phyloP scores from a whole-genome alignment of 768 basidiomycete species.

The Rhodotorula babjevae region DNA sequence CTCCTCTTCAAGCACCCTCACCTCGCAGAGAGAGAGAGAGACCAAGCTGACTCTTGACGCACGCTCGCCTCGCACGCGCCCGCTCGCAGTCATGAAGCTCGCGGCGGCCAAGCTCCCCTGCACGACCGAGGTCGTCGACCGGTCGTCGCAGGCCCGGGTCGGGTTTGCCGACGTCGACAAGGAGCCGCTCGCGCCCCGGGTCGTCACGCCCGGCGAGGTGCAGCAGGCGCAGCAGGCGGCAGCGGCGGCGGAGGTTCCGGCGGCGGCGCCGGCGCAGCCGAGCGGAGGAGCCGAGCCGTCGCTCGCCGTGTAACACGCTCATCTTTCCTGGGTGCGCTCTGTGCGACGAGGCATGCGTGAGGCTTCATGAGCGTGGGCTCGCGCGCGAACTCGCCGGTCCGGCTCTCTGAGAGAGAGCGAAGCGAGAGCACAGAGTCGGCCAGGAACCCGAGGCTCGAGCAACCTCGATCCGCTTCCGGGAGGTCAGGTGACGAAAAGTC shows the following conservation, averaged over 20 bases:
- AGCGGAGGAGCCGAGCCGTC: too few species aligned
- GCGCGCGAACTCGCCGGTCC: too few species aligned
- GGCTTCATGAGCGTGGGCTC: too few species aligned
- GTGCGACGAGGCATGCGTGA: neutral
- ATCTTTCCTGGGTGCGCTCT: neutral
- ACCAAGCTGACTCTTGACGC: too few species aligned
- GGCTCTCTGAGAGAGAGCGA: too few species aligned
- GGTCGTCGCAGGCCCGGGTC: constrained; percentile 60
- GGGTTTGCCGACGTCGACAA: constrained; percentile 25
- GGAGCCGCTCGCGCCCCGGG: constrained; percentile 2
- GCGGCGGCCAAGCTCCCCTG: constrained; percentile 85
- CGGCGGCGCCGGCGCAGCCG: neutral
- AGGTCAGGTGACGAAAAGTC: too few species aligned
- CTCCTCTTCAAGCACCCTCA: too few species aligned
- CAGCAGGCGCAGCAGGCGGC: constrained; percentile 11
- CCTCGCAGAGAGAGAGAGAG: too few species aligned
- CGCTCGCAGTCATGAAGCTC: constrained; percentile 66
- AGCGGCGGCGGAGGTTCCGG: neutral
- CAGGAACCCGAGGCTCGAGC: too few species aligned
- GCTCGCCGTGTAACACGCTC: neutral
- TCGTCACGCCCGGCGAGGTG: constrained; percentile 20
- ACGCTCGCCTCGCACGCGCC: neutral
- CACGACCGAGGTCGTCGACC: constrained; percentile 76
- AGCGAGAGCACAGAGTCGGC: too few species aligned
- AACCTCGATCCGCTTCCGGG: too few species aligned